A percentile compares a stretch with the other conserved stretches of the same genome.
phyloP scores from a whole-genome alignment of 2,329 filamentous ascomycete genomes.

The Scleromitrula shiraiana region DNA sequence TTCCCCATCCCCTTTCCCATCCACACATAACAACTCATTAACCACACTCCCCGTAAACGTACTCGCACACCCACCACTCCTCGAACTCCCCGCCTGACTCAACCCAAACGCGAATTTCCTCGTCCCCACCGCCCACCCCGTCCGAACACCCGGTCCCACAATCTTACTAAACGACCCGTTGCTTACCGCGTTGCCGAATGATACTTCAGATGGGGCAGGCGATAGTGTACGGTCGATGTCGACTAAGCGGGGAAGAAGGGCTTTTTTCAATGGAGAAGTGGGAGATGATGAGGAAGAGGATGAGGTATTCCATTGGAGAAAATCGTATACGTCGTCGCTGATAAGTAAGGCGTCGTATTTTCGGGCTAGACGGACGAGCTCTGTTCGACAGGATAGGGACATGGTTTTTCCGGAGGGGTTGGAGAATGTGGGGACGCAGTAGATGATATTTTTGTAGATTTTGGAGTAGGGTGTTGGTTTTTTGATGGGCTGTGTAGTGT shows the following conservation, averaged over 20 bases:
- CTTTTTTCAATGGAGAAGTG: constrained; percentile 14
- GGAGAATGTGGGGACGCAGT: constrained; percentile 78
- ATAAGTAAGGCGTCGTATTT: constrained; percentile 75
- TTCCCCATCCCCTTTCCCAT: no score
- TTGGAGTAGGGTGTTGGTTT: constrained; percentile 53
- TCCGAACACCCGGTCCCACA: constrained; percentile 68
- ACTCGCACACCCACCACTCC: constrained; percentile 49
- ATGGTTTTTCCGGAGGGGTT: constrained; percentile 85
- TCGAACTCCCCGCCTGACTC: constrained; percentile 44
- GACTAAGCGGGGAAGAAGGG: constrained; percentile 59
- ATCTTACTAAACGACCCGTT: constrained; percentile 93
- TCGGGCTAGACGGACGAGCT: constrained; percentile 68
- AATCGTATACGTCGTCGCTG: constrained; percentile 90
- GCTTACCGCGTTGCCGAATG: constrained; percentile 74
- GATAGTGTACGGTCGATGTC: constrained; percentile 68
- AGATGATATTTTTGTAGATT: constrained; percentile 80
- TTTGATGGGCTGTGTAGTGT: constrained; percentile 12
- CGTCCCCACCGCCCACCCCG: constrained; percentile 80
- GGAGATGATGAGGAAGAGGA: constrained; percentile 14
- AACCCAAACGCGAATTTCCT: constrained; percentile 48
- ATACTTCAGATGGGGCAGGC: constrained; percentile 41
- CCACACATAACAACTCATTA: constrained; percentile 38
- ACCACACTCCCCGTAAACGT: constrained; percentile 47
- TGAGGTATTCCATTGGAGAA: constrained; percentile 65
- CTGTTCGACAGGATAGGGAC: constrained; percentile 56